Percentiles rank a stretch among this genome's conserved stretches.
phyloP scores from a whole-genome alignment of 257 asterid genomes.

The Salvia hispanica region DNA sequence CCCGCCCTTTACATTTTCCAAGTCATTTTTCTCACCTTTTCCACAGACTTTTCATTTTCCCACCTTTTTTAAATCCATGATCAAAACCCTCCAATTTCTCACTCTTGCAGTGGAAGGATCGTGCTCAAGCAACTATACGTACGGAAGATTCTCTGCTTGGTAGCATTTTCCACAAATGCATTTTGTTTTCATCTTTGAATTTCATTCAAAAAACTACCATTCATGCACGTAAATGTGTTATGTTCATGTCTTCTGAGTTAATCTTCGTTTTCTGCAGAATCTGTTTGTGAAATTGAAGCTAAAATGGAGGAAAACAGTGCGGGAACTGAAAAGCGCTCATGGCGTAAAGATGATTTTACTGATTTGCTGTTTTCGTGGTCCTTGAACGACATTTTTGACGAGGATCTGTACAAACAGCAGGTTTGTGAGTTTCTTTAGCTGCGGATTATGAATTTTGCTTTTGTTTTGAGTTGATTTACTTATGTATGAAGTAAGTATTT shows the following conservation, averaged over 20 bases:
- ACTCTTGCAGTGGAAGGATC: conserved; percentile 1
- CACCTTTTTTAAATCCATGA: too few species aligned
- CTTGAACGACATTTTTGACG: conserved; percentile 37
- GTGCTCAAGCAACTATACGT: neutral
- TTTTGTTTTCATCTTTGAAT: neutral
- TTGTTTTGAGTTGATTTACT: too few species aligned
- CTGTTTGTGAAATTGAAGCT: neutral
- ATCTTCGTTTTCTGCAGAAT: conserved; percentile 6
- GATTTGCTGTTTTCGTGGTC: conserved; percentile 50
- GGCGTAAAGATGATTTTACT: conserved; percentile 35
- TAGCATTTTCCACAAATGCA: neutral
- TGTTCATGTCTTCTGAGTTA: neutral
- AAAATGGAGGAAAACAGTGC: conserved; percentile 28
- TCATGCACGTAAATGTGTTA: conserved; percentile 8
- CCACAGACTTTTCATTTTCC: neutral
- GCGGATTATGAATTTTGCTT: neutral
- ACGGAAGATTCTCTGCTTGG: conserved; percentile 2
- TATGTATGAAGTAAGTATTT: too few species aligned
- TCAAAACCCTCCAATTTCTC: neutral
- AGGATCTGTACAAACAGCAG: conserved; percentile 45
- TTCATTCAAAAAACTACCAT: neutral
- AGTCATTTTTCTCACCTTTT: neutral
- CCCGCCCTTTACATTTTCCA: conserved; percentile 18
- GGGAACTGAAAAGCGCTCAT: neutral
- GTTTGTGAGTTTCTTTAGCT: conserved; percentile 30